Conservation (phyloP, 2,329 filamentous ascomycete genomes). For the Talaromyces pinophilus region DNA sequence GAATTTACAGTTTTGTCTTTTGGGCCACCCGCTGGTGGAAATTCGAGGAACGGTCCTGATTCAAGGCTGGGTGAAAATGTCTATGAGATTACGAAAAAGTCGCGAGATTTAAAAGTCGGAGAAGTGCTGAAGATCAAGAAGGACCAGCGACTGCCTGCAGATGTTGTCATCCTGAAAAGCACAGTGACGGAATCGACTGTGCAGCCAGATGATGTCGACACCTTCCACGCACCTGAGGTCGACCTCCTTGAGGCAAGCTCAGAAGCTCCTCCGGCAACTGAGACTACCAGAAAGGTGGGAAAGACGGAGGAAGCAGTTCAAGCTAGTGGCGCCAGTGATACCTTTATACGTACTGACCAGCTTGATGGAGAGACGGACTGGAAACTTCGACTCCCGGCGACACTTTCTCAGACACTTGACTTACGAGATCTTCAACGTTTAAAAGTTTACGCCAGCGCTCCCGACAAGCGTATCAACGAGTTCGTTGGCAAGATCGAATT, state of each 20-base stretch:
- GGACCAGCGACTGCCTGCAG: constrained; percentile 89
- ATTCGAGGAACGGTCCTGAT: constrained; percentile 17
- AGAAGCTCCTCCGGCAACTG: constrained; percentile 25
- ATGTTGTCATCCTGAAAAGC: constrained; percentile 90
- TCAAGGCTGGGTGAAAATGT: constrained; percentile 41
- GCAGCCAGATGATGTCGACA: constrained; percentile 27
- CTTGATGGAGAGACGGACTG: constrained; percentile 97
- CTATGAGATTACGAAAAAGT: constrained; percentile 74
- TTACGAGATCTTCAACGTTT: constrained; percentile 68
- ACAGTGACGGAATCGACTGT: constrained; percentile 58
- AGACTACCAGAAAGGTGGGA: constrained; percentile 22
- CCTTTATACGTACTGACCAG: constrained; percentile 96
- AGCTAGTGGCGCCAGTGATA: constrained; percentile 65
- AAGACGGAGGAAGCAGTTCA: constrained; percentile 32
- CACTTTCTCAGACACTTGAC: constrained; percentile 77
- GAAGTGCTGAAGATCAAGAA: constrained; percentile 93
- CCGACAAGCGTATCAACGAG: constrained; percentile 91
- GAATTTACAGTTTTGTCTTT: constrained; percentile 78
- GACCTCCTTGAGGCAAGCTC: constrained; percentile 32
- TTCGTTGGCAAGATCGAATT: constrained; percentile 89
- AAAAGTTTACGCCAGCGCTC: constrained; percentile 78
- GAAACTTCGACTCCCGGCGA: constrained; percentile 88
- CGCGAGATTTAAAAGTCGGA: constrained; percentile 85
- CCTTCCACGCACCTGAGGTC: constrained; percentile 28
- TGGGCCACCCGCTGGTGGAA: constrained; percentile 43